Evolutionary conservation across 2,329 filamentous ascomycete species (phyloP).

Genomic region (Hypoxylon rubiginosum): DNA sequence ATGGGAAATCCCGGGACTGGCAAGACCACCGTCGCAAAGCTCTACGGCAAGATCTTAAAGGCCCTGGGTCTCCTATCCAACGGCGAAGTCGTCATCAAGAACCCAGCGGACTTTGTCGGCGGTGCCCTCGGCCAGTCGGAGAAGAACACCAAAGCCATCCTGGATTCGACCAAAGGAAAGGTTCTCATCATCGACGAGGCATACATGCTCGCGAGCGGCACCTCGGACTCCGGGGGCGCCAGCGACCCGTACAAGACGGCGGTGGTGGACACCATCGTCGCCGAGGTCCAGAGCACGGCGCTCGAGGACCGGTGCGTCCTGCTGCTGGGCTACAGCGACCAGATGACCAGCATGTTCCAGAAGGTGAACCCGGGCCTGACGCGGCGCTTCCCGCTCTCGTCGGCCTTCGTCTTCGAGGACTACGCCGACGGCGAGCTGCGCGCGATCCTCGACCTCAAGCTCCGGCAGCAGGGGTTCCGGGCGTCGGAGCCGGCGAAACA

Average conservation of each 20-base stretch:
- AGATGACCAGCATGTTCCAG: slow-evolving; percentile 81
- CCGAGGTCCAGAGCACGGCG: slow-evolving; percentile 76
- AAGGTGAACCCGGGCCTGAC: slow-evolving; percentile 78
- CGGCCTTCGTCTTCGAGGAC: slow-evolving; percentile 77
- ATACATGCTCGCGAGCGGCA: slow-evolving; percentile 71
- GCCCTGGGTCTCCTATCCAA: slow-evolving; percentile 56
- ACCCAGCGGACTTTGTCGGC: slow-evolving; percentile 80
- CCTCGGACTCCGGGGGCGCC: slow-evolving; percentile 45
- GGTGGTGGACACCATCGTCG: slow-evolving; percentile 80
- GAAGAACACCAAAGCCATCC: slow-evolving; percentile 77
- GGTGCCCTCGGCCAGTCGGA: slow-evolving; percentile 75
- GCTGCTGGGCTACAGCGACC: slow-evolving; percentile 76
- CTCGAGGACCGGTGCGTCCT: slow-evolving; percentile 81
- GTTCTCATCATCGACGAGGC: slow-evolving; percentile 86
- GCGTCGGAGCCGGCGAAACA: slow-evolving; percentile 65
- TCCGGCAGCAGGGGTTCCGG: slow-evolving; percentile 67
- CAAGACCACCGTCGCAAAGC: slow-evolving; percentile 51
- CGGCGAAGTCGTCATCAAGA: slow-evolving; percentile 73
- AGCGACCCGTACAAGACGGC: slow-evolving; percentile 68
- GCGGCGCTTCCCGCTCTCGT: slow-evolving; percentile 73
- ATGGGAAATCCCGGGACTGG: slow-evolving; percentile 50
- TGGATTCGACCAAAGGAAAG: slow-evolving; percentile 76
- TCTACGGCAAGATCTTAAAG: slow-evolving; percentile 49
- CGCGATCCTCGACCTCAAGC: slow-evolving; percentile 72
- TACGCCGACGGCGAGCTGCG: slow-evolving; percentile 71